Conservation (phyloP, 257 asterid genomes). For the Fraxinus excelsior region DNA sequence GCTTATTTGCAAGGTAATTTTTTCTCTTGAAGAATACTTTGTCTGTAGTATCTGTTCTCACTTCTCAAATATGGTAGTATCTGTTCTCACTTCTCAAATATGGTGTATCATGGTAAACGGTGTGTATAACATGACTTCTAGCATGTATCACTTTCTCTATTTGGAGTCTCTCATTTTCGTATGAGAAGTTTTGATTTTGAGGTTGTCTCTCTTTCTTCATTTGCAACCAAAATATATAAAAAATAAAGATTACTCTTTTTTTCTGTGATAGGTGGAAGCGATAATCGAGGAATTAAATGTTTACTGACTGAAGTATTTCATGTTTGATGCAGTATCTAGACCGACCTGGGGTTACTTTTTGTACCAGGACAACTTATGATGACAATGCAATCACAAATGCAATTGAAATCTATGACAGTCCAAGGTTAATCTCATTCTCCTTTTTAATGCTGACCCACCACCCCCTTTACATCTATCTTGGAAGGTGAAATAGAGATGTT, state of each 20-base stretch:
- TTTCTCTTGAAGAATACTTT: constrained; percentile 19
- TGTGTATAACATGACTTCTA: neutral
- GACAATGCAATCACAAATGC: constrained; percentile 69
- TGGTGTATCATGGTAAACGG: neutral
- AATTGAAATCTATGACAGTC: constrained; percentile 54
- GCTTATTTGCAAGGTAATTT: constrained; percentile 59
- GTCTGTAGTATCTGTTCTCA: neutral
- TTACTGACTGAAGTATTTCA: constrained; percentile 13
- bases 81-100: neutral
- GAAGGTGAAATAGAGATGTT: constrained; percentile 2
- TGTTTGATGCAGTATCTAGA: constrained; percentile 54
- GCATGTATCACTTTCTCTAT: neutral
- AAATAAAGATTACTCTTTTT: neutral
- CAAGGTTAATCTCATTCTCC: constrained; percentile 38
- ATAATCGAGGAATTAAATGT: neutral
- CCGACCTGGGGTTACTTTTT: constrained; percentile 64
- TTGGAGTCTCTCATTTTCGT: neutral
- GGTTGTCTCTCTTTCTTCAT: neutral
- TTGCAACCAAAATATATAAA: neutral
- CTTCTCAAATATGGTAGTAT: neutral
- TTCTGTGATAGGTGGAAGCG: constrained; percentile 4
- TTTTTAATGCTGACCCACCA: constrained; percentile 6
- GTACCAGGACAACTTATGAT: constrained; percentile 69
- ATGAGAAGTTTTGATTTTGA: neutral
- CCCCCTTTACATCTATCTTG: constrained; percentile 9